Base-by-base conservation (phyloP, 108 stramenopile genomes). In the Nitzschia sp. region DNA sequence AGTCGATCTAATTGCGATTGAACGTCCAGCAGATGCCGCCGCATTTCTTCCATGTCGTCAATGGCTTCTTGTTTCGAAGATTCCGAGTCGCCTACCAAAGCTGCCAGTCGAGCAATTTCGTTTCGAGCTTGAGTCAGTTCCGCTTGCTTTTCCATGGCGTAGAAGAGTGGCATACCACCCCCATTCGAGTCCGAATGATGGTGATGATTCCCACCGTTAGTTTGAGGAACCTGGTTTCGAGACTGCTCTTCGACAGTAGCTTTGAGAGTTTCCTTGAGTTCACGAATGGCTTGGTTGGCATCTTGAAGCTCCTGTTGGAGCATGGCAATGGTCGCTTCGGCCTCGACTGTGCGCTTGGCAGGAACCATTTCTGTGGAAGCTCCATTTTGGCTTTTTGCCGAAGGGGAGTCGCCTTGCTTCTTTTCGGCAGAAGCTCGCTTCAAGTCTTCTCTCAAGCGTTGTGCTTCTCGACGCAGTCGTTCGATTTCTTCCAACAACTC, bases 91-190 rank as follows among this genome's bases (percentile, higher is more conserved):
- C 88, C 88, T 50, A 90, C 60, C 53, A 94, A 50, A 68, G 73
- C 82, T 3, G 93, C 93, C 29, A 94, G 61, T 11, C 93, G 85
- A 53, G 79, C 77, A 69, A 94, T 94, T 70, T 94, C 93, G 54
- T 91, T 83, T 21, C 87, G 70, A 13, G 93, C 93, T 25, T 84
- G 85, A 34, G 90, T 88, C 9, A 94, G 73, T 66, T 94, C 93
- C 55, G 86, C 88, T 69, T 94, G 93, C 63, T 94, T 94, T 54
- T 94, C 93, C 63, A 94, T 88, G 16, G 93, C 93, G 71, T 85
- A 94, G 62, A 89, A 94, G 15, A 94, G 80, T 11, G 90, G 90
- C 57, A 82, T 90, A 45, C 64, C 61, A 26, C 87, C 80, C 13
- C 8, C 25, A 19, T 45, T 16, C 41, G 45, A 55, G 32, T 70